Evolutionary conservation across 2,329 filamentous ascomycete species (phyloP).

Genomic region (Calonectria fujianensis): DNA sequence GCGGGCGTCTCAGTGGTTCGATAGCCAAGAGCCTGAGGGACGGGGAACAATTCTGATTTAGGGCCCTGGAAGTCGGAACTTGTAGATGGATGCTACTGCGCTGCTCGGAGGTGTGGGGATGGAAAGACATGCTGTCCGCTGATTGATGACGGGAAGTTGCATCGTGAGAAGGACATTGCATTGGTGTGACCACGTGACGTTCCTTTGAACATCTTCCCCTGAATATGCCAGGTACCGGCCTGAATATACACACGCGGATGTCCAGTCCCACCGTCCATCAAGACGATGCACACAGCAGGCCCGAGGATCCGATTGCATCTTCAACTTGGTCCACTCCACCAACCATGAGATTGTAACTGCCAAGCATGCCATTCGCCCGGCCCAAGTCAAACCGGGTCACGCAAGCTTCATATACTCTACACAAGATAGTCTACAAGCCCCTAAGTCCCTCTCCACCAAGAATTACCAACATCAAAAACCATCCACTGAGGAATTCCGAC

Average conservation of each 20-base stretch:
- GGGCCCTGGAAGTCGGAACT: constrained; percentile 14
- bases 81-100: constrained; percentile 10
- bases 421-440: constrained; percentile 47
- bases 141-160: not conserved
- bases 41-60: constrained; percentile 19
- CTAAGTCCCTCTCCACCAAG: constrained; percentile 33
- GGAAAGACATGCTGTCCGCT: not conserved
- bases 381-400: constrained; percentile 27
- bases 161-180: not conserved
- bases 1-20: constrained; percentile 41
- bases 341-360: constrained; percentile 30
- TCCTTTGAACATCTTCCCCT: not conserved
- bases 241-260: not conserved
- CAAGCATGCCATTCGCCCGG: constrained; percentile 16
- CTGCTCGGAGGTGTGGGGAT: not conserved
- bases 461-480: constrained; percentile 53
- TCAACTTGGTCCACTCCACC: constrained; percentile 20
- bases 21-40: constrained; percentile 36
- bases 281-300: constrained; percentile 16
- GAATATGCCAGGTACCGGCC: constrained; percentile 21
- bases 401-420: constrained; percentile 41
- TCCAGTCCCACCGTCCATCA: constrained; percentile 2
- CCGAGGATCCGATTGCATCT: constrained; percentile 35
- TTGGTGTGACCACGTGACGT: constrained; percentile 16
- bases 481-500: constrained; percentile 51